Percentiles rank a stretch among this genome's conserved stretches.
These are phyloP conservation scores for Nannizziopsis barbatae DNA, from an alignment of 2,329 filamentous ascomycete genomes.

Conservation along the genomic window DNA sequence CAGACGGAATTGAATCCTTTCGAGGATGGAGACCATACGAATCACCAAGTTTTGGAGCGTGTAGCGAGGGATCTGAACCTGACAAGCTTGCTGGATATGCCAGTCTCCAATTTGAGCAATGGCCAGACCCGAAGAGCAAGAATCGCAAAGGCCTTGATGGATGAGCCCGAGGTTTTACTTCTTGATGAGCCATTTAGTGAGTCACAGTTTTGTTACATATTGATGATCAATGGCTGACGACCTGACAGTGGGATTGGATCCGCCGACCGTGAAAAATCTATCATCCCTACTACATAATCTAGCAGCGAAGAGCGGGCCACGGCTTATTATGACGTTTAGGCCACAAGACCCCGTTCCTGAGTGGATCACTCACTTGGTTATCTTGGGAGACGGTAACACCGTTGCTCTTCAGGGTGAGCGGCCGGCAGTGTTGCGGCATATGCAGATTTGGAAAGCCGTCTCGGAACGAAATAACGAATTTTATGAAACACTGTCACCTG, in stretches of 20 bases:
- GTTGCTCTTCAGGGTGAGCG: slow-evolving; percentile 57
- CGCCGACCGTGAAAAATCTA: slow-evolving; percentile 61
- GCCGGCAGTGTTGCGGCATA: slow-evolving; percentile 43
- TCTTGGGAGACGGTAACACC: slow-evolving; percentile 56
- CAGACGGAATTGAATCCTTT: slow-evolving; percentile 73
- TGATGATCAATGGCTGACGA: slow-evolving; percentile 14
- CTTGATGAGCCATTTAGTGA: slow-evolving; percentile 82
- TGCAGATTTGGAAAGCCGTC: slow-evolving; percentile 24
- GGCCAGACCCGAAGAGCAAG: slow-evolving; percentile 79
- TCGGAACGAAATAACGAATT: slow-evolving; percentile 5
- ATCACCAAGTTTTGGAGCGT: slow-evolving; percentile 44
- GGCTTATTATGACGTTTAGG: slow-evolving; percentile 64
- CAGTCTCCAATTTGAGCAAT: slow-evolving; percentile 83
- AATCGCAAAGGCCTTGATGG: slow-evolving; percentile 76
- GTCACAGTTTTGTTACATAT: slow-evolving; percentile 18
- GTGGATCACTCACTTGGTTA: slow-evolving; percentile 79
- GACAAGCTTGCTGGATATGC: slow-evolving; percentile 59
- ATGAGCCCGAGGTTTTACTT: slow-evolving; percentile 66
- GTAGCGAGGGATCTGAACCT: slow-evolving; percentile 63
- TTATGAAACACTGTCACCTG: slow-evolving; percentile 10
- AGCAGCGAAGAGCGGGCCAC: slow-evolving; percentile 54
- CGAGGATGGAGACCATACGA: slow-evolving; percentile 41
- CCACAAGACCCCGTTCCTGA: slow-evolving; percentile 79
- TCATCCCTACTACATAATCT: slow-evolving; percentile 59
- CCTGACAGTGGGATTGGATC: slow-evolving; percentile 69